Percentiles rank a stretch among this genome's conserved stretches.
These are phyloP conservation scores for Tolypocladium guangdongense DNA, from an alignment of 2,329 filamentous ascomycete species.

Conservation along the genomic window DNA sequence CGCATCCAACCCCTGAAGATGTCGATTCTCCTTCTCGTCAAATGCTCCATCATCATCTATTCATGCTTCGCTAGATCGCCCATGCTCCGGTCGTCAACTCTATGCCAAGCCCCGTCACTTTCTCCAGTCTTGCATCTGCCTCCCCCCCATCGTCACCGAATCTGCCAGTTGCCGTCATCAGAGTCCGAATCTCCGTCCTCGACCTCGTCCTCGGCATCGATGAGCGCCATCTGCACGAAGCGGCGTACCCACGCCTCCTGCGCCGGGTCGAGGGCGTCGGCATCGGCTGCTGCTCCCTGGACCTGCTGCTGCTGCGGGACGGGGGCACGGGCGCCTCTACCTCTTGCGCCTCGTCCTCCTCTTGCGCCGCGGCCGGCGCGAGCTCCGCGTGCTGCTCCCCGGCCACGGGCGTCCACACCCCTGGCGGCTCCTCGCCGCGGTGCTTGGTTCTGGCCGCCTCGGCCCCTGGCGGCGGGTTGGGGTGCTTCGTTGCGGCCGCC, in stretches of 20 bases:
- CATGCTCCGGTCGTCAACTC: neutral
- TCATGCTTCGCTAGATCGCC: neutral
- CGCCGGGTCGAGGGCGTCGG: slow-evolving; percentile 28
- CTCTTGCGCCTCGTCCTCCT: neutral
- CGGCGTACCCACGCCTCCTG: slow-evolving; percentile 42
- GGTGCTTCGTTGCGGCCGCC: slow-evolving; percentile 7
- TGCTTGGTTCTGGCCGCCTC: slow-evolving; percentile 1
- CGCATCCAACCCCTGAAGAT: no score
- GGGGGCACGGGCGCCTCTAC: neutral
- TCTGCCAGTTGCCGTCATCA: slow-evolving; percentile 13
- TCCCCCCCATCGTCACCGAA: slow-evolving; percentile 3
- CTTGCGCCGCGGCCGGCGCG: neutral
- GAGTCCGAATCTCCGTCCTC: slow-evolving; percentile 28
- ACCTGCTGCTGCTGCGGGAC: neutral
- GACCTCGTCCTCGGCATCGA: slow-evolving; percentile 40
- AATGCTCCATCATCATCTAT: neutral
- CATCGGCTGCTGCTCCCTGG: slow-evolving; percentile 3
- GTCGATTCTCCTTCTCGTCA: neutral
- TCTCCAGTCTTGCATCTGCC: neutral
- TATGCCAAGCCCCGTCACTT: neutral
- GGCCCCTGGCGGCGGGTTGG: neutral
- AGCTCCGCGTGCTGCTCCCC: neutral
- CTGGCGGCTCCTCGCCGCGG: neutral
- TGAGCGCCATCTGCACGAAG: slow-evolving; percentile 42
- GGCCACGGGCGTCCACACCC: neutral